Evolutionary conservation across 83 land plant genomes (phyloP).

Genomic region (Diphasiastrum complanatum): DNA sequence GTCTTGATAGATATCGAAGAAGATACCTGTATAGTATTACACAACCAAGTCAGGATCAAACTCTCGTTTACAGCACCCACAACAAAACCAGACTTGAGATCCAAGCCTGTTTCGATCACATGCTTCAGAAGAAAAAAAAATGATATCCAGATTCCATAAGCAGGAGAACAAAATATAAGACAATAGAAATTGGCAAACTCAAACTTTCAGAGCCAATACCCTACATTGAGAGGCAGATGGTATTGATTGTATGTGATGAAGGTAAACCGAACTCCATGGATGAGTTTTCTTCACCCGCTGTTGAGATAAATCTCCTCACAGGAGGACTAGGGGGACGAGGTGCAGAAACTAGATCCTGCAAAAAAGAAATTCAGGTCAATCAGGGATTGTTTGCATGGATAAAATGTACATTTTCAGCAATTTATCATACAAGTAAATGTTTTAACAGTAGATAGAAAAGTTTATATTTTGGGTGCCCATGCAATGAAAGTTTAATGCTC

Average conservation of each 20-base stretch:
- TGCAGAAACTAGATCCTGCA: slow-evolving; percentile 83
- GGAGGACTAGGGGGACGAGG: slow-evolving; percentile 94
- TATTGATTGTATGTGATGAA: slow-evolving; percentile 94
- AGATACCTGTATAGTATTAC: slow-evolving; percentile 22
- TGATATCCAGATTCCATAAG: neutral
- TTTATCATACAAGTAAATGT: too few species aligned
- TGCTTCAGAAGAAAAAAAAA: too few species aligned
- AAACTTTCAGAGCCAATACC: neutral
- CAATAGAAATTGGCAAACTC: neutral
- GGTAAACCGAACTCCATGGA: slow-evolving; percentile 94
- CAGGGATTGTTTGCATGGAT: too few species aligned
- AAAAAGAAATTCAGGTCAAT: slow-evolving; percentile 1
- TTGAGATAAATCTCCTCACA: slow-evolving; percentile 65
- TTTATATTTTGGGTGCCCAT: too few species aligned
- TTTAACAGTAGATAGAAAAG: too few species aligned
- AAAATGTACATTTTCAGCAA: too few species aligned
- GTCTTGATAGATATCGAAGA: slow-evolving; percentile 17
- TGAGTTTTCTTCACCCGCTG: slow-evolving; percentile 64
- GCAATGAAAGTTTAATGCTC: too few species aligned
- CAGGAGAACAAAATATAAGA: neutral
- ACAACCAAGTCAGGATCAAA: neutral
- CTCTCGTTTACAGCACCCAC: neutral
- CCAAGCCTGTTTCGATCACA: too few species aligned
- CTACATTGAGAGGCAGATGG: slow-evolving; percentile 87
- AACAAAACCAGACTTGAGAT: neutral